Conservation (phyloP, 2,329 filamentous ascomycete species). For the Aspergillus alliaceus region DNA sequence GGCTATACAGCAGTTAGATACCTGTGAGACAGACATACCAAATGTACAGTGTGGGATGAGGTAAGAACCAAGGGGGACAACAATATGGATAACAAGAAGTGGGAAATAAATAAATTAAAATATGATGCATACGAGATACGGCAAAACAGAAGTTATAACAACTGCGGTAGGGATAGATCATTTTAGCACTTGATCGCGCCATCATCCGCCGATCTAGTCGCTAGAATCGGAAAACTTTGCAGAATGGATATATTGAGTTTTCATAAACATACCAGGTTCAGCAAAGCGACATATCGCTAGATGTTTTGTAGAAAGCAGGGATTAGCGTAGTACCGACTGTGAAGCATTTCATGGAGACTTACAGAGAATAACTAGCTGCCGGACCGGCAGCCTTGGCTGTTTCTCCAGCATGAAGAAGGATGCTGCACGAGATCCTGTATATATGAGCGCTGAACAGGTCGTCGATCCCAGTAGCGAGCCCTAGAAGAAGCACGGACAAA, state of each 20-base stretch:
- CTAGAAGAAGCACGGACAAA: too few species aligned
- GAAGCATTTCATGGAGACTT: conserved; percentile 28
- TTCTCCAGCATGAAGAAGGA: conserved; percentile 20
- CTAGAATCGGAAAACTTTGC: conserved; percentile 1
- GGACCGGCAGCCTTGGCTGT: conserved; percentile 66
- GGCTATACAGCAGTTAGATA: conserved; percentile 50
- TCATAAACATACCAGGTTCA: conserved; percentile 56
- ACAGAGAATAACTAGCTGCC: conserved; percentile 79
- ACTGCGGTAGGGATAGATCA: conserved; percentile 22
- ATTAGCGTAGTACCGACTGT: background rate
- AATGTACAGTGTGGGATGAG: background rate
- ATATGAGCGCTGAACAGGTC: background rate
- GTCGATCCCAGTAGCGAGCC: background rate
- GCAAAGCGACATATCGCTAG: conserved; percentile 75
- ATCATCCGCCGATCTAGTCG: background rate
- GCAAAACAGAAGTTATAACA: conserved; percentile 69
- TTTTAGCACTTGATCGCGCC: background rate
- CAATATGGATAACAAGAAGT: background rate
- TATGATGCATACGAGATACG: conserved; percentile 48
- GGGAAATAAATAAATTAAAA: background rate
- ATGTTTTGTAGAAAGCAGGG: background rate
- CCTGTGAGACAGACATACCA: background rate
- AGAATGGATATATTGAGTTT: background rate
- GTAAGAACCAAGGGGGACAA: too few species aligned
- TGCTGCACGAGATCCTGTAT: background rate